phyloP scores from a whole-genome alignment of 2,329 filamentous ascomycete species.

The Penicillium vulpinum region DNA sequence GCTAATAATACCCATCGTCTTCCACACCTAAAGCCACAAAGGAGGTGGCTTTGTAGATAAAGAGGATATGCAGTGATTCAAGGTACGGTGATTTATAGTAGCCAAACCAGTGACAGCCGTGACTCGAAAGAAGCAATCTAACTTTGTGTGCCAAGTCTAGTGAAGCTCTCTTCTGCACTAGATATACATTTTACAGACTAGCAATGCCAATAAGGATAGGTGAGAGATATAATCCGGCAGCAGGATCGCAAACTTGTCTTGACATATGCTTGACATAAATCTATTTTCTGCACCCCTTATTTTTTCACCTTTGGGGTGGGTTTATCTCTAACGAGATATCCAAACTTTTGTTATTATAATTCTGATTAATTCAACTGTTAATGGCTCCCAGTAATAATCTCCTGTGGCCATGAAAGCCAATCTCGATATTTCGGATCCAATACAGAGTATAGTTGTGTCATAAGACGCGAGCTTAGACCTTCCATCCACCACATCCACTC shows the following conservation, averaged over 20 bases:
- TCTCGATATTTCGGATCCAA: slow-evolving; percentile 10
- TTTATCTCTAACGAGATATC: not conserved
- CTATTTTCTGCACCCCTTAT: not conserved
- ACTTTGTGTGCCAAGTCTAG: too few species aligned
- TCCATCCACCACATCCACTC: slow-evolving; percentile 26
- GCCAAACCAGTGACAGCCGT: too few species aligned
- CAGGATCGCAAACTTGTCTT: too few species aligned
- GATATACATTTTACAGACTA: too few species aligned
- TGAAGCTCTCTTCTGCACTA: too few species aligned
- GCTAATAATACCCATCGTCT: too few species aligned
- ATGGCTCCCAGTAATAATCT: not conserved
- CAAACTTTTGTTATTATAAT: not conserved
- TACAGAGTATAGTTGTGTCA: slow-evolving; percentile 12
- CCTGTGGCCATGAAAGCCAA: slow-evolving; percentile 19
- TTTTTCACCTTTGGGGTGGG: not conserved
- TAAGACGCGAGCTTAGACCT: slow-evolving; percentile 13
- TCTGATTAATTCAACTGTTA: not conserved
- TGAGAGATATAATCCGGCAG: not conserved
- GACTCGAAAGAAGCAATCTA: too few species aligned
- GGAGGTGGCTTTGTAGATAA: too few species aligned
- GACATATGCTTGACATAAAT: not conserved
- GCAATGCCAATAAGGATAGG: too few species aligned
- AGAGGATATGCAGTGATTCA: too few species aligned
- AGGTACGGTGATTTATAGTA: too few species aligned
- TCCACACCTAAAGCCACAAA: too few species aligned